Base-by-base conservation (phyloP, 768 basidiomycete genomes). In the Tricholoma hemisulphureum region DNA sequence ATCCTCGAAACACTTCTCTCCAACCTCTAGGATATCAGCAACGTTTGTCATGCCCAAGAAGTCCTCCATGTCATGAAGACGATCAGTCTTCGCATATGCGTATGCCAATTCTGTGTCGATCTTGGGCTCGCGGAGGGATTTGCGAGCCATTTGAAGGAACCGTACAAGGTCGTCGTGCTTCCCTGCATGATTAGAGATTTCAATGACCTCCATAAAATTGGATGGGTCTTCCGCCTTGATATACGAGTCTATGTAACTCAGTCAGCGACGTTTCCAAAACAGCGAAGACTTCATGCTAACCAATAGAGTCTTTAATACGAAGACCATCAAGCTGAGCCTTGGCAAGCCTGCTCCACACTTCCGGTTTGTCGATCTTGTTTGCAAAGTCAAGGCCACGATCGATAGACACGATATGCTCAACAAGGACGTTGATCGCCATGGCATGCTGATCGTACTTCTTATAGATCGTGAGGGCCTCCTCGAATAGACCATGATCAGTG, bases 1-100 rank as follows among this genome's bases (percentile, higher is more conserved):
- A 59, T 98, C 97, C 67, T 98, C 93, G 77, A 99, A 99, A 69
- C 95, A 98, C 73, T 98, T 98, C 80, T 99, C 97, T 71, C 97
- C 97, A 54, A 98, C 97, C 63, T 93, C 91, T 20, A 99, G 81
- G 51, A 98, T 80, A 68, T 99, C 97, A 5, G 97, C 97, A 48
- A 99, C 97, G 63, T 99, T 99, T 43, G 97, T 99, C 91, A 98
- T 96, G 21, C 83, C 83, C 63, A 99, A 78, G 84, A 99, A 99
- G 76, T 99, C 97, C 68, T 99, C 97, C 97, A 98, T 98, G 69
- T 99, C 97, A 69, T 98, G 96, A 13, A 99, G 76, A 53, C 97
- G 88, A 69, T 98, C 97, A 31, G 89, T 95, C 80, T 97, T 98
- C 20, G 97, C 97, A 70, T 98, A 99, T 4, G 97, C 93, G 70